Percentiles rank a stretch among this genome's conserved stretches.
These are phyloP conservation scores for Teunomyces funiuensis DNA, from an alignment of 805 yeast species.

Conservation along the genomic window DNA sequence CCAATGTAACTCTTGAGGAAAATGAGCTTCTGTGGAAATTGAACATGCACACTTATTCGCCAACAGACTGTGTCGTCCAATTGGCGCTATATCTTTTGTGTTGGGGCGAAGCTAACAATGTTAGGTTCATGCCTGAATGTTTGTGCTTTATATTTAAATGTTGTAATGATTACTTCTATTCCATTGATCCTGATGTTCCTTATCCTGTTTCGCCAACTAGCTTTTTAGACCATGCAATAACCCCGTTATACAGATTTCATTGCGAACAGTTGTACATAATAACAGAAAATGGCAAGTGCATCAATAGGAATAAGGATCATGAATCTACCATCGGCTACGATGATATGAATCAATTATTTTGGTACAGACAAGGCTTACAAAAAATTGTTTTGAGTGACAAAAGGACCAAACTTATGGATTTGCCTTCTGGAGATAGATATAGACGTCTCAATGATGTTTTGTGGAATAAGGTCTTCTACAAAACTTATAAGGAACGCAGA, in stretches of 20 bases:
- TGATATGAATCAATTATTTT: conserved; percentile 84
- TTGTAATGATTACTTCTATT: conserved; percentile 64
- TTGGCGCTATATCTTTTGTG: conserved; percentile 67
- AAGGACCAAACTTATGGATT: conserved; percentile 48
- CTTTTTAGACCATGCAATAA: conserved; percentile 66
- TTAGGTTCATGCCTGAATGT: conserved; percentile 88
- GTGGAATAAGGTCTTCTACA: conserved; percentile 69
- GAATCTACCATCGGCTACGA: conserved; percentile 77
- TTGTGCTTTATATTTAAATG: conserved; percentile 81
- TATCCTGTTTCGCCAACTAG: conserved; percentile 31
- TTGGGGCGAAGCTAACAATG: conserved; percentile 90
- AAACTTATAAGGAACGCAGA: conserved; percentile 74
- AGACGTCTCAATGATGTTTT: conserved; percentile 49
- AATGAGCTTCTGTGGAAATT: conserved; percentile 52
- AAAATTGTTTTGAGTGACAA: conserved; percentile 49
- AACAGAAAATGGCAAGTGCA: conserved; percentile 41
- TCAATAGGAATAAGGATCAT: conserved; percentile 61
- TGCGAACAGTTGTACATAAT: conserved; percentile 51
- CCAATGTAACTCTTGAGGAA: conserved; percentile 32
- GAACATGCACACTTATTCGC: conserved; percentile 49
- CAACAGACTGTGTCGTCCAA: conserved; percentile 60
- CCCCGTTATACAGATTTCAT: conserved; percentile 69
- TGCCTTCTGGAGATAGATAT: conserved; percentile 58
- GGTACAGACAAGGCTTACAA: conserved; percentile 74
- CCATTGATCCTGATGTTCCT: conserved; percentile 37